A percentile compares a stretch with the other conserved stretches of the same genome.
These are phyloP conservation scores for Yarrowia bubula DNA, from an alignment of 805 yeast species.

Conservation along the genomic window DNA sequence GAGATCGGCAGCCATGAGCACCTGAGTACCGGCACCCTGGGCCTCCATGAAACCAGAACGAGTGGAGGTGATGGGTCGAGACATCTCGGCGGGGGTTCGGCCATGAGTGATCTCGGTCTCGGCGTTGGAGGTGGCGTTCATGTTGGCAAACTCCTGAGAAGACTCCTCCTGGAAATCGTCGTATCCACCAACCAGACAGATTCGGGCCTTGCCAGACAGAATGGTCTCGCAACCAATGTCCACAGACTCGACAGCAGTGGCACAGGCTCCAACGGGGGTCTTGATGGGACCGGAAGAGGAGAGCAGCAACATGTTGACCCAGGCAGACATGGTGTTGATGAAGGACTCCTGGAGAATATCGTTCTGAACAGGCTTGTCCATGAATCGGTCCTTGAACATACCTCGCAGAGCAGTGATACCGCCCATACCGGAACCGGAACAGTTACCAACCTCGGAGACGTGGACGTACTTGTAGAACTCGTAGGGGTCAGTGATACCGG, in stretches of 20 bases:
- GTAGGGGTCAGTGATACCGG: conserved; percentile 98
- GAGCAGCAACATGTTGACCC: conserved; percentile 97
- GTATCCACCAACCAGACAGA: conserved; percentile 97
- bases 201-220: conserved; percentile 88
- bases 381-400: conserved; percentile 93
- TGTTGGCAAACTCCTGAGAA: conserved; percentile 94
- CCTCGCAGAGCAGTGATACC: conserved; percentile 97
- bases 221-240: conserved; percentile 95
- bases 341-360: conserved; percentile 97
- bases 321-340: conserved; percentile 98
- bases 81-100: conserved; percentile 97
- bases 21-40: conserved; percentile 98
- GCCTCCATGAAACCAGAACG: conserved; percentile 99
- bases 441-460: conserved; percentile 97
- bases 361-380: conserved; percentile 92
- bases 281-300: conserved; percentile 98
- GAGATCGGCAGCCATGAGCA: conserved; percentile 89
- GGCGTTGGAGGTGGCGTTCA: conserved; percentile 97
- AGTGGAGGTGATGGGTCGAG: conserved; percentile 94
- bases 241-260: conserved; percentile 96
- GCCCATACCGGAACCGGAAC: conserved; percentile 99
- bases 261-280: conserved; percentile 99
- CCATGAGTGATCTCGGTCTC: conserved; percentile 87
- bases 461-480: conserved; percentile 98
- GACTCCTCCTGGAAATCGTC: conserved; percentile 99